These are phyloP conservation scores for Lomentospora prolificans DNA, from an alignment of 2,329 filamentous ascomycete species.

Conservation along the genomic window DNA sequence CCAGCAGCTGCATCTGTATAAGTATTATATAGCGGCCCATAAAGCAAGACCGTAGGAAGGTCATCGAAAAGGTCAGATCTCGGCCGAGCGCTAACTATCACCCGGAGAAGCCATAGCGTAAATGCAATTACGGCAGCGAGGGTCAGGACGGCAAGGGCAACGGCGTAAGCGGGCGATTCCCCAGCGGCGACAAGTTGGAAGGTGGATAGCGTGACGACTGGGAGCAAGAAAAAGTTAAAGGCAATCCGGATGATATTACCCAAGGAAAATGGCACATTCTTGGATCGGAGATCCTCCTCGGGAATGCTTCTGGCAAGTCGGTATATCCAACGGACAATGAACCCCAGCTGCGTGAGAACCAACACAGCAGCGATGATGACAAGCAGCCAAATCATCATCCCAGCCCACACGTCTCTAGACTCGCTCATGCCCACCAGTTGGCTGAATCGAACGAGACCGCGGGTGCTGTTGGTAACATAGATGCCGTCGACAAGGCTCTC, in stretches of 20 bases:
- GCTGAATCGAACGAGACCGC: constrained; percentile 69
- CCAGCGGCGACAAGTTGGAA: constrained; percentile 78
- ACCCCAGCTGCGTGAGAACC: constrained; percentile 64
- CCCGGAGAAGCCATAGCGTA: constrained; percentile 66
- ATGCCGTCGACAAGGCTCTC: constrained; percentile 70
- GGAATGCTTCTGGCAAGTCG: constrained; percentile 60
- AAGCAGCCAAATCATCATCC: constrained; percentile 85
- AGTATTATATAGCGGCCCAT: constrained; percentile 93
- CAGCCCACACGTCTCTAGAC: constrained; percentile 78
- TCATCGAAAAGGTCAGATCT: constrained; percentile 89
- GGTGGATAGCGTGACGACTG: constrained; percentile 75
- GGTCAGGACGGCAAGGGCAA: constrained; percentile 66
- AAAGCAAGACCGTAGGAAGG: constrained; percentile 76
- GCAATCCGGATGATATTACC: constrained; percentile 76
- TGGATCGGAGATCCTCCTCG: constrained; percentile 80
- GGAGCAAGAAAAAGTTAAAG: constrained; percentile 87
- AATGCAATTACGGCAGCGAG: constrained; percentile 64
- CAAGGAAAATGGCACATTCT: constrained; percentile 80
- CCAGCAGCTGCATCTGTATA: constrained; percentile 88
- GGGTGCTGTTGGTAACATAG: constrained; percentile 69
- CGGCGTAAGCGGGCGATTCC: constrained; percentile 57
- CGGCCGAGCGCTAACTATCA: constrained; percentile 73
- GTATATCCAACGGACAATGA: constrained; percentile 66
- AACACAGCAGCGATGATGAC: constrained; percentile 62
- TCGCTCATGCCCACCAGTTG: constrained; percentile 74